Evolutionary conservation across 106 monocot species (phyloP).

Genomic region (Dioscorea dumetorum): DNA sequence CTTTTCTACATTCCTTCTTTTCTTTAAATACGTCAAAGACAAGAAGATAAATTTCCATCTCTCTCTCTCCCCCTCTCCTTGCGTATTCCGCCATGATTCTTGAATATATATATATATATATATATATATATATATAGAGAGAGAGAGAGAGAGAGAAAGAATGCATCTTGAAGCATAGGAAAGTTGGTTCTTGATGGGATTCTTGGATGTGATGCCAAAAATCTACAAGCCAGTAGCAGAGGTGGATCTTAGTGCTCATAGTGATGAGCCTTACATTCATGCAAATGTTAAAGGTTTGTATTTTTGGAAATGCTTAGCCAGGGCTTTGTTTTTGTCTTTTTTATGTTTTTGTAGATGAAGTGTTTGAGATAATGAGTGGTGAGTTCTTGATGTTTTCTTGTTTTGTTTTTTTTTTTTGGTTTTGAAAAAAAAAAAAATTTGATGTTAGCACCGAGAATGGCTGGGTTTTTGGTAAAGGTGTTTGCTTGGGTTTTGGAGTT

Average conservation of each 20-base stretch:
- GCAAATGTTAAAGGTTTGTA: constrained; percentile 73
- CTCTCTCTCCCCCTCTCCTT: too few relatives aligned
- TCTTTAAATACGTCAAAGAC: too few relatives aligned
- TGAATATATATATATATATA: neutral
- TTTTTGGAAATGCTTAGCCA: neutral
- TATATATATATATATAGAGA: too few relatives aligned
- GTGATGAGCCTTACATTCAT: constrained; percentile 55
- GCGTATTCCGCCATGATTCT: too few relatives aligned
- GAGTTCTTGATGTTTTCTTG: neutral
- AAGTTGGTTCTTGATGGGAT: constrained; percentile 35
- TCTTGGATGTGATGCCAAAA: constrained; percentile 50
- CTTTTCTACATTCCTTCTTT: too few relatives aligned
- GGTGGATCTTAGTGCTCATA: constrained; percentile 58
- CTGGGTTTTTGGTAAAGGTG: constrained; percentile 74
- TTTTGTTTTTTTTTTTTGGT: neutral
- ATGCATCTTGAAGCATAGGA: neutral
- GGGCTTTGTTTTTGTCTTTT: neutral
- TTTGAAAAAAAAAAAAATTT: too few relatives aligned
- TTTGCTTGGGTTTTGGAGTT: constrained; percentile 87
- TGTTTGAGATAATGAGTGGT: neutral
- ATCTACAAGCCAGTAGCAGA: constrained; percentile 60
- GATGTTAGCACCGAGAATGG: constrained; percentile 67
- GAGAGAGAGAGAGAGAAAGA: too few relatives aligned
- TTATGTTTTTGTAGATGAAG: neutral
- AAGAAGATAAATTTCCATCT: too few relatives aligned